A percentile compares a stretch with the other conserved stretches of the same genome.
These are phyloP conservation scores for Ophiostoma montium DNA, from an alignment of 2,329 filamentous ascomycete species.

Conservation along the genomic window DNA sequence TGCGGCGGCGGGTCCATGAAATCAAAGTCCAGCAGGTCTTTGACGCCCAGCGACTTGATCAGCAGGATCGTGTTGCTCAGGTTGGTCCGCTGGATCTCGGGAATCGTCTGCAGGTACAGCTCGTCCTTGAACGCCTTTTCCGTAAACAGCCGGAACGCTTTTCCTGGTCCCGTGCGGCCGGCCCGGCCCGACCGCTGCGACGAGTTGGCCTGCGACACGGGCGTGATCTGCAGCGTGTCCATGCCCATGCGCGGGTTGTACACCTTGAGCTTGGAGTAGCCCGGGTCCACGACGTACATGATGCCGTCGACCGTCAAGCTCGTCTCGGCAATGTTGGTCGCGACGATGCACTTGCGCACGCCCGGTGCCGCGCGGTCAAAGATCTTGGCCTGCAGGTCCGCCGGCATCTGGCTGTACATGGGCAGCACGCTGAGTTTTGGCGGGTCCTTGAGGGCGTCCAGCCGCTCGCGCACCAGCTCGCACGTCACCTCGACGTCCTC, in stretches of 20 bases:
- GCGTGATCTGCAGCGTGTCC: slow-evolving; percentile 96
- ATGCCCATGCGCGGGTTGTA: slow-evolving; percentile 99
- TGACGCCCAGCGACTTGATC: slow-evolving; percentile 86
- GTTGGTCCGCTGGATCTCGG: slow-evolving; percentile 94
- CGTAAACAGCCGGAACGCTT: slow-evolving; percentile 86
- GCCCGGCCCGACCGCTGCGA: slow-evolving; percentile 88
- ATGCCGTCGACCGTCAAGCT: slow-evolving; percentile 97
- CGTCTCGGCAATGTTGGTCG: slow-evolving; percentile 96
- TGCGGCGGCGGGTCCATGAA: slow-evolving; percentile 99
- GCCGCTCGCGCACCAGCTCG: slow-evolving; percentile 74
- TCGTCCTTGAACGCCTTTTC: slow-evolving; percentile 93
- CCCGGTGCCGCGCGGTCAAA: slow-evolving; percentile 85
- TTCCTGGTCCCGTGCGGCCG: slow-evolving; percentile 86
- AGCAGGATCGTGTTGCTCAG: slow-evolving; percentile 88
- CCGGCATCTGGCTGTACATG: slow-evolving; percentile 99
- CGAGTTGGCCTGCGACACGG: slow-evolving; percentile 91
- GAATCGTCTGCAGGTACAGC: slow-evolving; percentile 91
- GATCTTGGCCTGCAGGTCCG: slow-evolving; percentile 93
- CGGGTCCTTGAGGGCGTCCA: slow-evolving; percentile 83
- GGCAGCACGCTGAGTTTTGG: slow-evolving; percentile 89
- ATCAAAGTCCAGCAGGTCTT: slow-evolving; percentile 88
- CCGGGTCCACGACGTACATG: slow-evolving; percentile 95
- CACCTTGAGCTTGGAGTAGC: slow-evolving; percentile 94
- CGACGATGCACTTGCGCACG: slow-evolving; percentile 92
- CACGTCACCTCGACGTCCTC: slow-evolving; percentile 98